phyloP scores from a whole-genome alignment of 208 protist genomes.

The Acanthamoeba lenticulata region DNA sequence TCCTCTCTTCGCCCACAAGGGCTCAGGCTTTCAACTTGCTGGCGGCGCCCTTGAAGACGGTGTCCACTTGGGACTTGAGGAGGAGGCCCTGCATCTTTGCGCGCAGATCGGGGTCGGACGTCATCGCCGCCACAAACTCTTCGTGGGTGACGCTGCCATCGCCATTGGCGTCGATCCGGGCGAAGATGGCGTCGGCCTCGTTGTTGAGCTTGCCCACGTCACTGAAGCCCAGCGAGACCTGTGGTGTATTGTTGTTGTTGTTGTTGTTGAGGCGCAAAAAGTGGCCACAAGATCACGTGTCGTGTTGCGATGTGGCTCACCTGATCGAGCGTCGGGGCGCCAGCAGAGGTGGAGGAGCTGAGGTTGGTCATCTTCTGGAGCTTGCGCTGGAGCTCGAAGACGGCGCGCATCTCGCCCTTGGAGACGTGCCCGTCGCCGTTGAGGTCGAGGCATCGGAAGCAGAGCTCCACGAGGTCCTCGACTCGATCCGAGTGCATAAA shows the following conservation, averaged over 20 bases:
- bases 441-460: constrained; percentile 42
- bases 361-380: constrained; percentile 23
- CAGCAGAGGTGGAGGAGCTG: not conserved
- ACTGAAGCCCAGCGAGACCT: not conserved
- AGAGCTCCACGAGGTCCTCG: constrained; percentile 4
- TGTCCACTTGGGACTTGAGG: not conserved
- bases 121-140: constrained; percentile 24
- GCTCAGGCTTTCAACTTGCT: too few species aligned
- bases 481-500: not conserved
- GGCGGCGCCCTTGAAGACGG: not conserved
- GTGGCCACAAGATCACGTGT: not conserved
- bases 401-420: constrained; percentile 6
- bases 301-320: not conserved
- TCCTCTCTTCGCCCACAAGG: too few species aligned
- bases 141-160: constrained; percentile 22
- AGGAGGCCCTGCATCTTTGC: constrained; percentile 16
- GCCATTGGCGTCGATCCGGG: not conserved
- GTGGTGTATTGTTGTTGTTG: not conserved
- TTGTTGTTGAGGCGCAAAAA: not conserved
- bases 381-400: not conserved
- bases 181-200: constrained; percentile 12
- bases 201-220: not conserved
- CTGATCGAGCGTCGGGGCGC: not conserved
- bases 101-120: not conserved
- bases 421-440: constrained; percentile 7